Conservation (phyloP, 192 early-diverging fungal species). For the Coemansia sp. region DNA sequence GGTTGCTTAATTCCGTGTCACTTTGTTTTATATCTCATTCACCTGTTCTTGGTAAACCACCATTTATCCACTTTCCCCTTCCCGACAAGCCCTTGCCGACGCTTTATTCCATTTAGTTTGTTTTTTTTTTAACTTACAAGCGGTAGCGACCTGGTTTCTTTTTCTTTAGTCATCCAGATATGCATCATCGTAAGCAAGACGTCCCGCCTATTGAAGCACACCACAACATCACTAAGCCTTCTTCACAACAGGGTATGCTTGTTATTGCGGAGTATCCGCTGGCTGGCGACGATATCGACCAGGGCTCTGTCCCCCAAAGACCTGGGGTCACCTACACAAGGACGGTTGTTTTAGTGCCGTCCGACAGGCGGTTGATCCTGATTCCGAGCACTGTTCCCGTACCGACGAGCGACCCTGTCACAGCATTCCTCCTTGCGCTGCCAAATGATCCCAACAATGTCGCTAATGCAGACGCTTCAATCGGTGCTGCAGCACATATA, state of each 20-base stretch:
- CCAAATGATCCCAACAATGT: not conserved
- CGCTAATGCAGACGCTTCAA: not conserved
- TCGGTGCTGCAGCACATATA: not conserved
- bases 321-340: constrained; percentile 24
- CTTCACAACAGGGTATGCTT: constrained; percentile 2
- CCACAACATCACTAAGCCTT: not conserved
- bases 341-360: constrained; percentile 25
- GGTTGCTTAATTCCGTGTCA: not conserved
- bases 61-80: not conserved
- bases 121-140: constrained; percentile 2
- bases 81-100: not conserved
- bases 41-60: not conserved
- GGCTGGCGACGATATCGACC: not conserved
- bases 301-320: constrained; percentile 3
- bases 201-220: not conserved
- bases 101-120: not conserved
- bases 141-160: constrained; percentile 4
- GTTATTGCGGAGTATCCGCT: constrained; percentile 22
- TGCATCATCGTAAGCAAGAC: not conserved
- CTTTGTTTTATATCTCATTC: not conserved
- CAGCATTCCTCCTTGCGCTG: constrained; percentile 11
- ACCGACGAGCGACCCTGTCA: not conserved
- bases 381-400: constrained; percentile 21
- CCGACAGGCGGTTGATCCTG: constrained; percentile 31
- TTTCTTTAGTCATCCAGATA: not conserved